Evolutionary conservation across 768 basidiomycete genomes (phyloP).

Genomic region (Trametes maxima): DNA sequence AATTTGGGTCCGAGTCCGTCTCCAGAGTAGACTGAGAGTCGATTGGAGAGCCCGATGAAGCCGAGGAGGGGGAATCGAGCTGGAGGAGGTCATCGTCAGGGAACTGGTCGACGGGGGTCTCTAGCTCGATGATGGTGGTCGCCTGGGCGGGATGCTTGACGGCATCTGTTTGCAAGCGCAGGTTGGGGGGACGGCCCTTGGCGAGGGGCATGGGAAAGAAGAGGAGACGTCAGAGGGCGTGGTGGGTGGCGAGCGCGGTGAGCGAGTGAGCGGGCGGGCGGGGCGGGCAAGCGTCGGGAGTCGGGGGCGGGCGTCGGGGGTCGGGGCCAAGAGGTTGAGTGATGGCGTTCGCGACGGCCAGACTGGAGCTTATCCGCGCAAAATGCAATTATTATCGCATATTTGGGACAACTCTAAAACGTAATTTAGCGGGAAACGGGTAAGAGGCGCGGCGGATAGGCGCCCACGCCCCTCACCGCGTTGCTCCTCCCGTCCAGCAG

Average conservation of each 20-base stretch:
- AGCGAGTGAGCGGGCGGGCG: not conserved
- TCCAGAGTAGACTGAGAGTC: constrained; percentile 26
- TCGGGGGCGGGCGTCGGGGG: not conserved
- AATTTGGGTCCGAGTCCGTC: constrained; percentile 31
- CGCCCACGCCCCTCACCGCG: constrained; percentile 24
- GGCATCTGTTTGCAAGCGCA: constrained; percentile 41
- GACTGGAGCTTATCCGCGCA: constrained; percentile 6
- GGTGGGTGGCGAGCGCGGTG: constrained; percentile 3
- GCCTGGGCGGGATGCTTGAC: constrained; percentile 27
- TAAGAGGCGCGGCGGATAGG: not conserved
- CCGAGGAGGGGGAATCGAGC: constrained; percentile 36
- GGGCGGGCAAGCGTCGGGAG: not conserved
- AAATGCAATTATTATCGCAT: not conserved
- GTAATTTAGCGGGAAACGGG: constrained; percentile 2
- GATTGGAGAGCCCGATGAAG: constrained; percentile 34
- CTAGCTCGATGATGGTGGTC: constrained; percentile 37
- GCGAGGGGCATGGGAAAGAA: constrained; percentile 30
- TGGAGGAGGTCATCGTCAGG: constrained; percentile 34
- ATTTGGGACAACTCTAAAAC: not conserved
- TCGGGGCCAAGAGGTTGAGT: not conserved
- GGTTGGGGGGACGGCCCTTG: constrained; percentile 54
- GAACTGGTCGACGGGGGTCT: constrained; percentile 39
- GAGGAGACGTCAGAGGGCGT: not conserved
- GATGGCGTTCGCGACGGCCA: not conserved
- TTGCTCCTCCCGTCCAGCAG: constrained; percentile 22